Conservation (phyloP, 371 early-diverging fungal genomes). For the Mortierella sp. region DNA sequence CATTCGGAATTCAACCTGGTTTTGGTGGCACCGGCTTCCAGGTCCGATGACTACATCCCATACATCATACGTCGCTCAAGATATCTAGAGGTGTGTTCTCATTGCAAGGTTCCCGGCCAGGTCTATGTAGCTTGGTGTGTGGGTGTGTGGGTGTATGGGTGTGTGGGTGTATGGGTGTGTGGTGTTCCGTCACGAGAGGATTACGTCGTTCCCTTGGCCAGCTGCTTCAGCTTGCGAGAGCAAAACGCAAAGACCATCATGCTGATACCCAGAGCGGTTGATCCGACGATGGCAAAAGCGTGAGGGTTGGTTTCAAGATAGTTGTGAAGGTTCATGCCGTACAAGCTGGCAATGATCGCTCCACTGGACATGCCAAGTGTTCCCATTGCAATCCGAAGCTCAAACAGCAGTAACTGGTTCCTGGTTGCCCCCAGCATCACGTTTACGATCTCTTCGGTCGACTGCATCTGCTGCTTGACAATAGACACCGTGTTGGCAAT, state of each 20-base stretch:
- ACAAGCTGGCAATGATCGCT: conserved; percentile 74
- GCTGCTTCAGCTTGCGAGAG: conserved; percentile 29
- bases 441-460: conserved; percentile 89
- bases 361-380: conserved; percentile 82
- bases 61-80: too few species aligned
- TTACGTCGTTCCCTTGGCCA: conserved; percentile 38
- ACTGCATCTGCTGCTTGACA: conserved; percentile 78
- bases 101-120: too few species aligned
- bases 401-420: conserved; percentile 86
- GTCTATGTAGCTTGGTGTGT: too few species aligned
- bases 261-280: conserved; percentile 58
- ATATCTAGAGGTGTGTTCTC: too few species aligned
- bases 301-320: conserved; percentile 75
- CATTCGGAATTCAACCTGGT: too few species aligned
- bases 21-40: too few species aligned
- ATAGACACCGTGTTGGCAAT: conserved; percentile 76
- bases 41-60: too few species aligned
- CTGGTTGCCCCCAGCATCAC: conserved; percentile 87
- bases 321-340: conserved; percentile 91
- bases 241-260: conserved; percentile 39
- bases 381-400: conserved; percentile 82
- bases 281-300: conserved; percentile 73
- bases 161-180: too few species aligned
- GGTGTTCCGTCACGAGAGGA: neutral
- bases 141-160: too few species aligned